Evolutionary conservation across 495 filamentous ascomycete genomes (phyloP).

Genomic region (Extremus antarcticus): DNA sequence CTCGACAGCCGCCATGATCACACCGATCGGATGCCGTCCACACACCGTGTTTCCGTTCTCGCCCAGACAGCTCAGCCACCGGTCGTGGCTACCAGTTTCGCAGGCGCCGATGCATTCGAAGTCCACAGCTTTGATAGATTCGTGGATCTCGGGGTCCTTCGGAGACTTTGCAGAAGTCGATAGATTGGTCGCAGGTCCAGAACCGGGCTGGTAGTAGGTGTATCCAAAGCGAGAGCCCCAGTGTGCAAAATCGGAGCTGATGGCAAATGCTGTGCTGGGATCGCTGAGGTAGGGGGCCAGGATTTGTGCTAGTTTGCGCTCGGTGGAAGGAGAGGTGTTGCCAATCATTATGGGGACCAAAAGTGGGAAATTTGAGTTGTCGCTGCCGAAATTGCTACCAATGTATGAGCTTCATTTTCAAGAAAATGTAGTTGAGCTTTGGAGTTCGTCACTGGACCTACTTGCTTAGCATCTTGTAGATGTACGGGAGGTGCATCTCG

Average conservation of each 20-base stretch:
- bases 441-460: slow-evolving; percentile 33
- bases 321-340: slow-evolving; percentile 52
- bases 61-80: slow-evolving; percentile 56
- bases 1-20: slow-evolving; percentile 84
- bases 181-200: slow-evolving; percentile 20
- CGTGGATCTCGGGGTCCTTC: slow-evolving; percentile 52
- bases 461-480: slow-evolving; percentile 68
- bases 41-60: slow-evolving; percentile 87
- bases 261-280: slow-evolving; percentile 66
- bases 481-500: slow-evolving; percentile 92
- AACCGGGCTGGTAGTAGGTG: slow-evolving; percentile 58
- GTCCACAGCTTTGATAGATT: slow-evolving; percentile 77
- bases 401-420: not conserved
- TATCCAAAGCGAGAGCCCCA: slow-evolving; percentile 87
- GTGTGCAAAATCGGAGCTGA: slow-evolving; percentile 94
- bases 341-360: slow-evolving; percentile 86
- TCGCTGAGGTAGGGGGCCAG: slow-evolving; percentile 74
- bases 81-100: slow-evolving; percentile 55
- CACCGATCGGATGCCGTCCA: slow-evolving; percentile 88
- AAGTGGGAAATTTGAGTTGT: slow-evolving; percentile 47
- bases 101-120: slow-evolving; percentile 72
- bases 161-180: slow-evolving; percentile 30
- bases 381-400: slow-evolving; percentile 23
- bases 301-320: slow-evolving; percentile 56
- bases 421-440: not conserved